These are phyloP conservation scores for Cucurbita argyrosperma DNA, from an alignment of 306 rosid genomes.

Conservation along the genomic window DNA sequence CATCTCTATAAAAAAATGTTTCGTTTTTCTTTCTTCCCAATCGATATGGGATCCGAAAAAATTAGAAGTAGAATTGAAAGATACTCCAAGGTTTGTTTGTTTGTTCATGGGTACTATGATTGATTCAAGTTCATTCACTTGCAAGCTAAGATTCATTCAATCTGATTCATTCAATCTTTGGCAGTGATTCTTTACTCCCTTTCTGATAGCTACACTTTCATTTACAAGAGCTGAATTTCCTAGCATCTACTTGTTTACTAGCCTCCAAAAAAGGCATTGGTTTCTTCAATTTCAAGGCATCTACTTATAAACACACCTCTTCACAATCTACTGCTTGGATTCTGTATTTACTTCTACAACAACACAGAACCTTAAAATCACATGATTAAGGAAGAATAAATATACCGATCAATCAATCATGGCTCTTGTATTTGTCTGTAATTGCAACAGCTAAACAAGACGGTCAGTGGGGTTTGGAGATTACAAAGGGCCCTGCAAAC, in stretches of 20 bases:
- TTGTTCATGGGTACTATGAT: neutral
- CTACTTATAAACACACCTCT: neutral
- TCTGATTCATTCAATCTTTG: neutral
- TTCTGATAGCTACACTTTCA: neutral
- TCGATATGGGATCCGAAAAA: too few relatives aligned
- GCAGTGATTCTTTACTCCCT: neutral
- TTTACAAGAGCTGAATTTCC: neutral
- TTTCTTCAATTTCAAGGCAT: neutral
- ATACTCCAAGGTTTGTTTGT: neutral
- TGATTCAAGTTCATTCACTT: neutral
- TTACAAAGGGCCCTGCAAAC: constrained; percentile 2
- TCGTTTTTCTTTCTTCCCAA: too few relatives aligned
- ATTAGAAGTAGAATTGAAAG: too few relatives aligned
- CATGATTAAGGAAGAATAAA: neutral
- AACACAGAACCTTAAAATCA: too few relatives aligned
- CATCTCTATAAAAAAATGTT: too few relatives aligned
- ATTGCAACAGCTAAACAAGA: neutral
- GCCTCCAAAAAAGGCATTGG: neutral
- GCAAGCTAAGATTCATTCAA: neutral
- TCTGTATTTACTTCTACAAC: neutral
- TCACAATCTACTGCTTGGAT: neutral
- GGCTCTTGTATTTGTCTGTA: neutral
- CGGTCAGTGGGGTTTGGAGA: neutral
- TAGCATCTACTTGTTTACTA: neutral
- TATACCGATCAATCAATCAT: neutral